Percentiles rank a stretch among this genome's conserved stretches.
These are phyloP conservation scores for Plasmopara muralis DNA, from an alignment of 352 stramenopile species.

Conservation along the genomic window DNA sequence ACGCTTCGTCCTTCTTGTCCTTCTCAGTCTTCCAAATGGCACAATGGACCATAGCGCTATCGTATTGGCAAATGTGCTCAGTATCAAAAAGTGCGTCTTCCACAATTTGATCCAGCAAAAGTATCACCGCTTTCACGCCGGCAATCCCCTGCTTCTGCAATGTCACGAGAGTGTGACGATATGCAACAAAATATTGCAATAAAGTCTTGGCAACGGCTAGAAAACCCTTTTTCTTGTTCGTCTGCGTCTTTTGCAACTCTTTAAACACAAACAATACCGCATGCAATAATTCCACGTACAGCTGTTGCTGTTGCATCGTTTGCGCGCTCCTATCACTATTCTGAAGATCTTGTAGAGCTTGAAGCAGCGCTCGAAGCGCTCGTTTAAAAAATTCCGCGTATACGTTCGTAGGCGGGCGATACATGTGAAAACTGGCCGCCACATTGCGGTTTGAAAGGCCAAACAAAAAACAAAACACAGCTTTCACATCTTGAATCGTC, in stretches of 20 bases:
- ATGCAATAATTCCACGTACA: slow-evolving; percentile 40
- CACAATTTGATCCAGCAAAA: slow-evolving; percentile 51
- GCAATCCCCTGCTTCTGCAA: slow-evolving; percentile 15
- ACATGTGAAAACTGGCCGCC: slow-evolving; percentile 56
- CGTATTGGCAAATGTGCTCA: slow-evolving; percentile 72
- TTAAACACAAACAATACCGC: slow-evolving; percentile 64
- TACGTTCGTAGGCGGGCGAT: slow-evolving; percentile 74
- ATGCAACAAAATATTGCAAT: slow-evolving; percentile 47
- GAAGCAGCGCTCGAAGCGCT: slow-evolving; percentile 30
- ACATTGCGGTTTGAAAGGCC: slow-evolving; percentile 23
- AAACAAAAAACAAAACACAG: slow-evolving; percentile 66
- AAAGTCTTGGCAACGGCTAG: slow-evolving; percentile 74
- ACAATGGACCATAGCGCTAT: slow-evolving; percentile 46
- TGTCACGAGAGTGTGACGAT: slow-evolving; percentile 39
- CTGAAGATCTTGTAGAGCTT: slow-evolving; percentile 5
- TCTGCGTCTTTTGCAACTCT: slow-evolving; percentile 71
- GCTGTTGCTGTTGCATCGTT: not conserved
- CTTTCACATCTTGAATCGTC: slow-evolving; percentile 45
- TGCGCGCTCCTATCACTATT: slow-evolving; percentile 1
- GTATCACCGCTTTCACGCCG: slow-evolving; percentile 10
- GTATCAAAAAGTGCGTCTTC: slow-evolving; percentile 70
- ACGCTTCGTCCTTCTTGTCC: slow-evolving; percentile 1
- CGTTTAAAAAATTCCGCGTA: slow-evolving; percentile 65
- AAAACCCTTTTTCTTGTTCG: slow-evolving; percentile 88
- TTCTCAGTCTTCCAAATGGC: slow-evolving; percentile 19